Conservation (phyloP, 257 asterid genomes). For the Fraxinus americana region DNA sequence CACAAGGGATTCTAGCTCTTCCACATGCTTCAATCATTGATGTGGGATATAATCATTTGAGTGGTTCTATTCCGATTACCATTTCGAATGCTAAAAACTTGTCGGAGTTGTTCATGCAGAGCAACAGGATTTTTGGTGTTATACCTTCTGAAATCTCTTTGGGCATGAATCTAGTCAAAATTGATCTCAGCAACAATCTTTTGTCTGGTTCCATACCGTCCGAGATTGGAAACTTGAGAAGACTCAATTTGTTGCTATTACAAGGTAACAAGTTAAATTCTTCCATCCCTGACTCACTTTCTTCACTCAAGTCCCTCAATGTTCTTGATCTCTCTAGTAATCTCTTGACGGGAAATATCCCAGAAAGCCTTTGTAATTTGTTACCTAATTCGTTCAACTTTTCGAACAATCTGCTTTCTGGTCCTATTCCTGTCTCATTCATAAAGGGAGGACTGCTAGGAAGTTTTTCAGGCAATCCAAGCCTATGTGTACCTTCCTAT, state of each 20-base stretch:
- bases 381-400: slow-evolving; percentile 79
- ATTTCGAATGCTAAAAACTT: slow-evolving; percentile 62
- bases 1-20: slow-evolving; percentile 63
- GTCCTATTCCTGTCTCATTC: slow-evolving; percentile 65
- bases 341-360: slow-evolving; percentile 60
- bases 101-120: slow-evolving; percentile 79
- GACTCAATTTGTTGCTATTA: slow-evolving; percentile 62
- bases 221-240: slow-evolving; percentile 58
- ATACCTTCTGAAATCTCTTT: slow-evolving; percentile 69
- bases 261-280: slow-evolving; percentile 67
- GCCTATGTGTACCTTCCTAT: slow-evolving; percentile 53
- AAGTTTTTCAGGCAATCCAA: slow-evolving; percentile 69
- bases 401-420: slow-evolving; percentile 72
- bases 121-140: slow-evolving; percentile 68
- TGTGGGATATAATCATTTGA: slow-evolving; percentile 52
- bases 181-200: slow-evolving; percentile 73
- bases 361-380: slow-evolving; percentile 47
- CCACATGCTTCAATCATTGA: slow-evolving; percentile 77
- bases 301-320: slow-evolving; percentile 57
- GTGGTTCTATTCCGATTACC: slow-evolving; percentile 52
- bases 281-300: slow-evolving; percentile 70
- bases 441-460: slow-evolving; percentile 66
- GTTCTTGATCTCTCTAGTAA: slow-evolving; percentile 81
- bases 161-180: slow-evolving; percentile 64
- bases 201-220: slow-evolving; percentile 73